These are phyloP conservation scores for Magnusiomyces fungicola DNA, from an alignment of 1,139 yeast genomes.

Conservation along the genomic window DNA sequence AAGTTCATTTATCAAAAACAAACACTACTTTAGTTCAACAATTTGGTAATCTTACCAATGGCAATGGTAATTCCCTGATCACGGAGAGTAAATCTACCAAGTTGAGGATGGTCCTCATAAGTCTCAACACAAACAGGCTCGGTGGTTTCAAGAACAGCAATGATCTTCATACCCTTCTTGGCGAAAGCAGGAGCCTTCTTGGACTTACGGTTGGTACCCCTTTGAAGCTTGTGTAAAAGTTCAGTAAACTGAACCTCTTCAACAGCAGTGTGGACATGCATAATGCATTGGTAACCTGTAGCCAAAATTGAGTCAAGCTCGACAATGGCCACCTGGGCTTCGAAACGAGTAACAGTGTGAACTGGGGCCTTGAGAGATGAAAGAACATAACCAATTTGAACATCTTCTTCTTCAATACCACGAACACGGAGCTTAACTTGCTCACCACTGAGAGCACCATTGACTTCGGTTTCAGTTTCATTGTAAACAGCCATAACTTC, in stretches of 20 bases:
- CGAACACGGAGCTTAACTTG: constrained; percentile 89
- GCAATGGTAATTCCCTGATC: constrained; percentile 98
- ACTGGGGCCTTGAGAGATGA: constrained; percentile 84
- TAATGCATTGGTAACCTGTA: constrained; percentile 93
- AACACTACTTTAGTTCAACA: constrained; percentile 29
- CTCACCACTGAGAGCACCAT: constrained; percentile 88
- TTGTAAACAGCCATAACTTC: constrained; percentile 84
- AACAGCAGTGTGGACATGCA: constrained; percentile 98
- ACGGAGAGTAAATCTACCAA: constrained; percentile 96
- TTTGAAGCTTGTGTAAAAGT: constrained; percentile 86
- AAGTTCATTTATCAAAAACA: no score
- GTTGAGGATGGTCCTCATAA: constrained; percentile 83
- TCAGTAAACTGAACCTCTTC: constrained; percentile 84
- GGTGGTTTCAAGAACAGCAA: constrained; percentile 78
- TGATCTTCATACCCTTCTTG: constrained; percentile 96
- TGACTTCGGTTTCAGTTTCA: constrained; percentile 94
- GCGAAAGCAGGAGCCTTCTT: constrained; percentile 98
- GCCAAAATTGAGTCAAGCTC: constrained; percentile 91
- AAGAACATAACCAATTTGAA: constrained; percentile 83
- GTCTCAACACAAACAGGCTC: constrained; percentile 93
- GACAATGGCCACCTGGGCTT: constrained; percentile 95
- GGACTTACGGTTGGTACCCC: constrained; percentile 93
- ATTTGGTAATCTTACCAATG: constrained; percentile 77
- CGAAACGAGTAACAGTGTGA: constrained; percentile 81
- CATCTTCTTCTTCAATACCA: constrained; percentile 96